These are phyloP conservation scores for Phyllosticta citriasiana DNA, from an alignment of 2,329 filamentous ascomycete genomes.

Conservation along the genomic window DNA sequence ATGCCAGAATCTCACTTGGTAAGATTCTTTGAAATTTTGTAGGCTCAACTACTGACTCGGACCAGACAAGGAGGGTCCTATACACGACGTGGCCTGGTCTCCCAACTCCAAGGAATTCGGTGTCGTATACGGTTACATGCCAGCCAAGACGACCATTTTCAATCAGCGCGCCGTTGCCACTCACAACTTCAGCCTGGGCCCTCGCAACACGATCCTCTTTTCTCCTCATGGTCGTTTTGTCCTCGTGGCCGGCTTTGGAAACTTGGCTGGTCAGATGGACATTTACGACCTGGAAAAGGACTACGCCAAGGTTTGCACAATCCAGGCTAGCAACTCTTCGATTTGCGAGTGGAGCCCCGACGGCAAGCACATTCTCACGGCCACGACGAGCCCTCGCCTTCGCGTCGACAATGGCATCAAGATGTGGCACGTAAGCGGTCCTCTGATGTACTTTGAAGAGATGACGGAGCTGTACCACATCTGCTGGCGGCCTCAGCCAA, in stretches of 20 bases:
- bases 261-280: slow-evolving; percentile 94
- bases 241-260: slow-evolving; percentile 91
- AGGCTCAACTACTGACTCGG: neutral
- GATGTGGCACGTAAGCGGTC: slow-evolving; percentile 84
- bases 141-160: slow-evolving; percentile 98
- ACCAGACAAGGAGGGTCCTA: slow-evolving; percentile 87
- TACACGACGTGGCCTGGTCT: slow-evolving; percentile 97
- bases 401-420: slow-evolving; percentile 95
- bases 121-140: slow-evolving; percentile 97
- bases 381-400: slow-evolving; percentile 90
- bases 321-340: slow-evolving; percentile 91
- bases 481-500: slow-evolving; percentile 68
- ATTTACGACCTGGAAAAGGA: slow-evolving; percentile 94
- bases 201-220: slow-evolving; percentile 91
- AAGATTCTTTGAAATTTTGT: slow-evolving; percentile 17
- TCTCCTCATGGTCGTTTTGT: slow-evolving; percentile 90
- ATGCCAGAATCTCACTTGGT: slow-evolving; percentile 76
- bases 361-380: slow-evolving; percentile 88
- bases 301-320: slow-evolving; percentile 82
- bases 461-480: slow-evolving; percentile 89
- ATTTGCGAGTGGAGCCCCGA: slow-evolving; percentile 97
- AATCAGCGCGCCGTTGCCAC: slow-evolving; percentile 74
- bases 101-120: slow-evolving; percentile 96
- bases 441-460: slow-evolving; percentile 90
- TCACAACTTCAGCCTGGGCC: slow-evolving; percentile 76